Conservation (phyloP, 768 basidiomycete genomes). For the Kondoa subrosea region DNA sequence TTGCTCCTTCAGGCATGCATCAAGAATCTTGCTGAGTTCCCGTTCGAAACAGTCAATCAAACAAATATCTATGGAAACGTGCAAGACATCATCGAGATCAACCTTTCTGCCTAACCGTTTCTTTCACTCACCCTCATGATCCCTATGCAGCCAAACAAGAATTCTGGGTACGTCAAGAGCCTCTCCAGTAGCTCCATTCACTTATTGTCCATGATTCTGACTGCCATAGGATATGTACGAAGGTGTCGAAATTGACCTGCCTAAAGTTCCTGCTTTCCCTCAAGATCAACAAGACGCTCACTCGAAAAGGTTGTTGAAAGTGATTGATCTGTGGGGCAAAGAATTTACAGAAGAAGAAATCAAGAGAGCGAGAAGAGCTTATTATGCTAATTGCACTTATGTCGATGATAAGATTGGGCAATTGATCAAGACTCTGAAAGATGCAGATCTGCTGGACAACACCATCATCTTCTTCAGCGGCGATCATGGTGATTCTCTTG, state of each 20-base stretch:
- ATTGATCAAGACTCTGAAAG: background rate
- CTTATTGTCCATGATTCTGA: too few species aligned
- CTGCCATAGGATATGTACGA: too few species aligned
- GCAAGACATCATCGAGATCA: slow-evolving; percentile 7
- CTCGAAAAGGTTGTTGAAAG: slow-evolving; percentile 3
- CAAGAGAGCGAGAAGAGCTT: slow-evolving; percentile 1
- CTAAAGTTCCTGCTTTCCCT: background rate
- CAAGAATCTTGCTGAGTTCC: background rate
- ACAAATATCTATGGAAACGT: slow-evolving; percentile 9
- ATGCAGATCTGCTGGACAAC: background rate
- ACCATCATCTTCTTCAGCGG: slow-evolving; percentile 8
- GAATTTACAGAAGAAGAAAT: slow-evolving; percentile 1
- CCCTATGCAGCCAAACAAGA: slow-evolving; percentile 4
- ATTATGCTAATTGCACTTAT: slow-evolving; percentile 4
- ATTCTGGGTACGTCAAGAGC: too few species aligned
- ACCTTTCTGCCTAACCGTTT: slow-evolving; percentile 4
- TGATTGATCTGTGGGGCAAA: slow-evolving; percentile 6
- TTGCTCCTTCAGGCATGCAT: background rate
- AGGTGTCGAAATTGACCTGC: background rate
- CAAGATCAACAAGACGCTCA: slow-evolving; percentile 4
- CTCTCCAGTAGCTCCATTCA: too few species aligned
- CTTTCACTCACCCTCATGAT: slow-evolving; percentile 7
- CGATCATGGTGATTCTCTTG: background rate
- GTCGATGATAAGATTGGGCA: slow-evolving; percentile 5
- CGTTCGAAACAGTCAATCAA: background rate